Evolutionary conservation across 1,284 basidiomycete genomes (phyloP).

Genomic region (Cystobasidium pallidum): DNA sequence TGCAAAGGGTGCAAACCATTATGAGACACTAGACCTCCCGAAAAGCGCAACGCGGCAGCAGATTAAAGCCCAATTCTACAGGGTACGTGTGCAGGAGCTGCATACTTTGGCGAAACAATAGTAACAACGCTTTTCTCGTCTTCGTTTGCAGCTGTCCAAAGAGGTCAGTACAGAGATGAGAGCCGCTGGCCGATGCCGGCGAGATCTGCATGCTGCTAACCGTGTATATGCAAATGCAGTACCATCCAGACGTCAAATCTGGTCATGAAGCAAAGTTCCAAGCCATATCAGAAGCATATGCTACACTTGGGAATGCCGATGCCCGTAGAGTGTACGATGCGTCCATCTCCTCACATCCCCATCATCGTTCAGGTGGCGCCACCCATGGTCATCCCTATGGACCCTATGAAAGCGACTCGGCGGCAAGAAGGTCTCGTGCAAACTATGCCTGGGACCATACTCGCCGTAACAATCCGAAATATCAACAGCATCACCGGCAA

Average conservation of each 20-base stretch:
- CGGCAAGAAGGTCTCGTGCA: conserved; percentile 16
- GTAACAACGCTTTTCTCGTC: background rate
- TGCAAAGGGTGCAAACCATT: conserved; percentile 30
- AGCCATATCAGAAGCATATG: conserved; percentile 43
- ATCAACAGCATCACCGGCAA: conserved; percentile 7
- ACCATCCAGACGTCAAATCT: conserved; percentile 41
- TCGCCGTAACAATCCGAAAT: conserved; percentile 28
- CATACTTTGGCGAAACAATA: background rate
- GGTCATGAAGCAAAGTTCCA: conserved; percentile 38
- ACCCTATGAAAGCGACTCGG: conserved; percentile 2
- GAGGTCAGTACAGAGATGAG: conserved; percentile 10
- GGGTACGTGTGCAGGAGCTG: conserved; percentile 1
- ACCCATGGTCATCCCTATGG: background rate
- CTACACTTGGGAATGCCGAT: conserved; percentile 39
- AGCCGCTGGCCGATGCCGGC: background rate
- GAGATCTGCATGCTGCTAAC: conserved; percentile 1
- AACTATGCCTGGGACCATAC: conserved; percentile 44
- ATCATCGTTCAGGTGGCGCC: background rate
- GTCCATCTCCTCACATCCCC: conserved; percentile 2
- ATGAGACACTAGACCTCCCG: conserved; percentile 33
- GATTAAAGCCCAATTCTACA: conserved; percentile 45
- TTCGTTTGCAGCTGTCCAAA: conserved; percentile 35
- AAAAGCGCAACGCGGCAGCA: conserved; percentile 37
- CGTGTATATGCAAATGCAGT: conserved; percentile 1
- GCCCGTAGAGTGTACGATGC: conserved; percentile 39